Base-by-base conservation (phyloP, 2,329 filamentous ascomycete genomes). In the Pleoardoris graminearum region DNA sequence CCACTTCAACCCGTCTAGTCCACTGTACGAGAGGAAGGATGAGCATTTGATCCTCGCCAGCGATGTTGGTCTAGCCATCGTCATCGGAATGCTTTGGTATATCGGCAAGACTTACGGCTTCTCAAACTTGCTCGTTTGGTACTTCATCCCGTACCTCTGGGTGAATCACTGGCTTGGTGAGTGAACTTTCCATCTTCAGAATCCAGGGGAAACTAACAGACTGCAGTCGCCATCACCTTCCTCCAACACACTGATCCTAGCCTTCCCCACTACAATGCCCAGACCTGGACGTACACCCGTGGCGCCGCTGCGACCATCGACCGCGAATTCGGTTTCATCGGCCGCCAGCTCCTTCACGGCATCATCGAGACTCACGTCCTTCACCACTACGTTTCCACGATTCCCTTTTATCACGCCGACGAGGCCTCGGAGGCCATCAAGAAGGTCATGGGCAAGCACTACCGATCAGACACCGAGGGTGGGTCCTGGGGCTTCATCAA, bases 161-260 rank as follows among this genome's bases (percentile, higher is more conserved):
- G 92, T 97, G 51, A 96, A 97, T 84, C 91, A 97, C 85, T 97
- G 93, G 93, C 88, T 97, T 51, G 90, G 90, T 94, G 86, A 82
- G 89, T 83, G 46, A 8, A 35, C 17, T 39, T 35, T 33, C 17
- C 14, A 39, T 17, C 25, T 16, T 19, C n/a, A 36, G 14, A 12
- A 23, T 8, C n/a, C n/a, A 16, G 23, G 23, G 17, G 48, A 62
- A 51, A 68, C 69, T 67, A 67, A 74, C 49, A 30, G 23, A 23
- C 38, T 14, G 8, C 65, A 93, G 92, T 97, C 63, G 92, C 92
- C 74, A 97, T 97, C 76, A 97, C 93, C 64, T 97, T 86, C 83
- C 86, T 97, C 58, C 93, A 97, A 79, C 93, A 97, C 84, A 97
- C 93, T 71, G 92, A 97, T 75, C 92, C 92, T 42, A 85, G 88